Evolutionary conservation across 331 rosid species (phyloP), one percentile per base, ranked within the genome.

Genomic region (Pyracantha coccinea): DNA sequence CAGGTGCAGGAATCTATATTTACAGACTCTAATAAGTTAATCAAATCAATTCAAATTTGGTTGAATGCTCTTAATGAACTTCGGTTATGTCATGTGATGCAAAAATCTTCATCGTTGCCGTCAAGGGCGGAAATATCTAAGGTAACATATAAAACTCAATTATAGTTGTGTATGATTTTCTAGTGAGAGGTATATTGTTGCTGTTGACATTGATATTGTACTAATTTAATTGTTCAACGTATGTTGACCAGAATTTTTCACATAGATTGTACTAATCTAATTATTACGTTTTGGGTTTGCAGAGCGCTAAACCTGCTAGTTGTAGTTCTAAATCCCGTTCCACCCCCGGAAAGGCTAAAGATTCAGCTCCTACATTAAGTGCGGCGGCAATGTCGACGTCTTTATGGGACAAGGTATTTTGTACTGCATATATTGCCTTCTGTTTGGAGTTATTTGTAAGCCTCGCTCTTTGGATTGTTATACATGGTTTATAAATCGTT

Each of bases 51-150:
- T 87, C 93, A 93, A 88, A 93, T 93, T 69, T 78, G 88, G 82
- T 81, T 93, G 84, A 88, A 82, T 80, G 86, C 95, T 79, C 93
- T 93, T 10, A 93, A 93, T 88, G 98, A 91, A 84, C 95, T 93
- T 74, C 90, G 98, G 4, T 79, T 93, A 32, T 84, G 85, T 84
- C 80, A 86, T 79, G 91, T 93, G 75, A 76, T 68, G 86, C 90
- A 86, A 61, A 85, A 80, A 82, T 86, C 88, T 61, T 78, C 86
- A 35, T 69, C 53, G 61, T 77, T 67, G 67, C 79, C 83, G 5
- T 69, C 69, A 8, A 88, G 70, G 83, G 85, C 33, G 67, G 98
- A 88, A 79, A 73, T n/a, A 45, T 77, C 89, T 73, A 93, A 91
- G 97, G 98, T 89, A 74, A 24, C 74, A 55, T 47, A 19, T 76